Evolutionary conservation across 352 stramenopile genomes (phyloP).

Genomic region (Phytopythium montanum): DNA sequence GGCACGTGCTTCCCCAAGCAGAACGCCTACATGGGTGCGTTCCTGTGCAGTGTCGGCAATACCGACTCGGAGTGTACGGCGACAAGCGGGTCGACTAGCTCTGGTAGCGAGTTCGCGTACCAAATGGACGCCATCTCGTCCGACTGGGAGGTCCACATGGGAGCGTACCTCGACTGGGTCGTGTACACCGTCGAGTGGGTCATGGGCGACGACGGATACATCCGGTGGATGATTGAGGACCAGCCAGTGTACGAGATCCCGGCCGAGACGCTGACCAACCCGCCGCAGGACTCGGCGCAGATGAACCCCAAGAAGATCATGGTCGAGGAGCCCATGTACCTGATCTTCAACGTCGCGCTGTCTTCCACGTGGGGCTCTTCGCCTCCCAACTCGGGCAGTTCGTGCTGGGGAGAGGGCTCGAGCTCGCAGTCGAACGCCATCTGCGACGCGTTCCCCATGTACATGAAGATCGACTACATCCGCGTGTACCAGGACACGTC

Average conservation of each 20-base stretch:
- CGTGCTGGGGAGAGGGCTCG: too few species aligned
- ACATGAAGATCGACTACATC: too few species aligned
- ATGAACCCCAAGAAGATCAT: conserved; percentile 87
- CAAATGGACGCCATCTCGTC: conserved; percentile 94
- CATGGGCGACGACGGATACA: conserved; percentile 41
- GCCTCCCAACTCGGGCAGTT: conserved; percentile 34
- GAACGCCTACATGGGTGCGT: conserved; percentile 59
- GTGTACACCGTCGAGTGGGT: conserved; percentile 75
- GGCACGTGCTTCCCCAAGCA: conserved; percentile 54
- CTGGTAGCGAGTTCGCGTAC: conserved; percentile 42
- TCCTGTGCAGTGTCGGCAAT: conserved; percentile 54
- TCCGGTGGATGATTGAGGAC: conserved; percentile 78
- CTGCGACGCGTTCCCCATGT: too few species aligned
- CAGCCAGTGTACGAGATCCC: conserved; percentile 88
- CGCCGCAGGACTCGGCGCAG: conserved; percentile 40
- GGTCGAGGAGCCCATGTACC: conserved; percentile 91
- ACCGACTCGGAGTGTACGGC: conserved; percentile 21
- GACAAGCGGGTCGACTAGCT: conserved; percentile 15
- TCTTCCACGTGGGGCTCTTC: conserved; percentile 69
- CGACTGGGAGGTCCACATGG: conserved; percentile 82
- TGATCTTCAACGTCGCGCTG: conserved; percentile 91
- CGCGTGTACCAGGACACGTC: too few species aligned
- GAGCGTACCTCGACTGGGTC: conserved; percentile 77
- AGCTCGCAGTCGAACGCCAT: too few species aligned
- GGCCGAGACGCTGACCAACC: conserved; percentile 42